Evolutionary conservation across 2,329 filamentous ascomycete species (phyloP), one percentile per base, ranked within the genome.

Genomic region (Beauveria scarabaeidicola): DNA sequence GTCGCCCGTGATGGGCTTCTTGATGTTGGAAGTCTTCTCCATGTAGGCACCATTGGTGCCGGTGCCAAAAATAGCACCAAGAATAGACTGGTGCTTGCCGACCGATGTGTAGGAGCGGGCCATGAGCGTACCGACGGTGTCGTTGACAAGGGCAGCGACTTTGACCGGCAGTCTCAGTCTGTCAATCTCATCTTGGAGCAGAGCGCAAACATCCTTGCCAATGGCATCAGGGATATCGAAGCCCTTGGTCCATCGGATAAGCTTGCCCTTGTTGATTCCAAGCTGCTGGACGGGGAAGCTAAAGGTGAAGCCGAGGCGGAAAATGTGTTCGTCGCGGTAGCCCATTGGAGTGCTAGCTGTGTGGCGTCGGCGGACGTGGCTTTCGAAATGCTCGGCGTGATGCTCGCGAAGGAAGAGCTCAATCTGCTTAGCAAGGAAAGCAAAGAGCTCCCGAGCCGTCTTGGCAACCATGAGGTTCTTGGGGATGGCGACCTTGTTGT

Each of bases 171-270:
- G 83, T 61, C 85, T 80, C 43, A 97, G 83, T 62, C 84, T 84
- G 75, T 97, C 91, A 67, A 99, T 92, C 74, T 97, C 94, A 21
- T 78, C 77, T 75, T 99, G 94, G 40, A 99, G 81, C 63, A 99
- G 78, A 46, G 85, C 87, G 73, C 94, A 99, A 36, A 99, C 92
- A 72, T 99, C 94, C 75, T 97, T 89, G 67, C 93, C 94, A 61
- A 99, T 75, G 1, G 92, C 90, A 70, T 97, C 94, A n/a, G 86
- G 83, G 65, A 99, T 97, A 71, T 97, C 91, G 71, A 97, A 99
- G 56, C 94, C 94, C 78, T 99, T 99, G 61, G 94, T 99, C 94
- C 94, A 99, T 66, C 94, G 86, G 74, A 97, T 94, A 58, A 99
- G 81, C 60, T 87, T 88, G 62, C 94, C 94, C 76, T 91, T 93